Percentiles rank a stretch among this genome's conserved stretches.
Evolutionary conservation across 352 stramenopile species (phyloP).

Genomic region (Globisporangium nagaii): DNA sequence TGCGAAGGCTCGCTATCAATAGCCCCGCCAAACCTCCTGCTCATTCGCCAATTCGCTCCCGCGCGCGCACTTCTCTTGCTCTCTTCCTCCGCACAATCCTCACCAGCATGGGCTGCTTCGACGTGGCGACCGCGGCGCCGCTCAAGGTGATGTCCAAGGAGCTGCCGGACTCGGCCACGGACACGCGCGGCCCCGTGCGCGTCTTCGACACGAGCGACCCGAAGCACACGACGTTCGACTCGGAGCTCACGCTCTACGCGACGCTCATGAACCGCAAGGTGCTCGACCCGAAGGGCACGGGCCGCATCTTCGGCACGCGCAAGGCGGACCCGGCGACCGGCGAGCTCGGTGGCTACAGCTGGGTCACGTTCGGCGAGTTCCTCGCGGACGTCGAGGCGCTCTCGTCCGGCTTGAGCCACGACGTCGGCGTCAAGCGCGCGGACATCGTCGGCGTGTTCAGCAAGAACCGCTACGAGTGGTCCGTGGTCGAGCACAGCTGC

Average conservation of each 20-base stretch:
- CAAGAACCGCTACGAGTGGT: slow-evolving; percentile 73
- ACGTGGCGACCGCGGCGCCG: background rate
- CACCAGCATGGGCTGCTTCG: slow-evolving; percentile 7
- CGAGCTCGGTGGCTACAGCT: slow-evolving; percentile 37
- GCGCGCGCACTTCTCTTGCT: too few relatives aligned
- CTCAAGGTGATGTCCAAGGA: slow-evolving; percentile 8
- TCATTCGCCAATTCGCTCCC: too few relatives aligned
- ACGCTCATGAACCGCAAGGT: slow-evolving; percentile 35
- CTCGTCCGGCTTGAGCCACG: slow-evolving; percentile 30
- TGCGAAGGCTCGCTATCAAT: too few relatives aligned
- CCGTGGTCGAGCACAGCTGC: slow-evolving; percentile 49
- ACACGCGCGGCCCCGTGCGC: slow-evolving; percentile 21
- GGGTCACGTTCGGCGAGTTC: slow-evolving; percentile 59
- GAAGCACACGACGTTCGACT: slow-evolving; percentile 18
- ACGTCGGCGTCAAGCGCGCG: slow-evolving; percentile 26
- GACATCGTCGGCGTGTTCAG: slow-evolving; percentile 64
- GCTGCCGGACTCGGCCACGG: slow-evolving; percentile 14
- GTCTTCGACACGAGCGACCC: slow-evolving; percentile 12
- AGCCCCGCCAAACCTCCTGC: too few relatives aligned
- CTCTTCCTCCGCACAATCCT: too few relatives aligned
- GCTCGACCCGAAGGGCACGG: slow-evolving; percentile 40
- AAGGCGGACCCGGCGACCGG: slow-evolving; percentile 29
- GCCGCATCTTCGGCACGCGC: slow-evolving; percentile 53
- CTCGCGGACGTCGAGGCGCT: slow-evolving; percentile 36
- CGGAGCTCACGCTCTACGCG: slow-evolving; percentile 43